Evolutionary conservation across 352 stramenopile genomes (phyloP).

Genomic region (Achlya hypogyna): DNA sequence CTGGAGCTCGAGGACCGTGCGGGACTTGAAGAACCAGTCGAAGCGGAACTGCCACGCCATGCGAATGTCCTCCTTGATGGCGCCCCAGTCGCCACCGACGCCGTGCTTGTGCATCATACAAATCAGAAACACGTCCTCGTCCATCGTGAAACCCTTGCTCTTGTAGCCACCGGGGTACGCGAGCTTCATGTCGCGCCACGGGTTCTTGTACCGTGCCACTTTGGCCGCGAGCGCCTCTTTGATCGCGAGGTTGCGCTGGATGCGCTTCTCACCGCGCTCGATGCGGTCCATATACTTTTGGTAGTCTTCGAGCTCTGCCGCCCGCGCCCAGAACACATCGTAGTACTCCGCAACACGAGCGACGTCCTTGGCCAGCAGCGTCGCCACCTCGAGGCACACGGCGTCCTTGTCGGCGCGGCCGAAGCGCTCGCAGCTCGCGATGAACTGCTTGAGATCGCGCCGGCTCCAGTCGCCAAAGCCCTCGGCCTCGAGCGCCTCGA

Average conservation of each 20-base stretch:
- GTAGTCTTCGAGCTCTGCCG: slow-evolving; percentile 88
- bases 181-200: slow-evolving; percentile 82
- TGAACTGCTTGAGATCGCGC: slow-evolving; percentile 82
- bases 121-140: slow-evolving; percentile 98
- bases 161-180: slow-evolving; percentile 85
- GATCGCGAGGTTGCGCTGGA: slow-evolving; percentile 93
- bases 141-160: slow-evolving; percentile 92
- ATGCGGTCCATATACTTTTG: slow-evolving; percentile 93
- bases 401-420: slow-evolving; percentile 85
- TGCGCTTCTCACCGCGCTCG: slow-evolving; percentile 94
- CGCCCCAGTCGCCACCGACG: slow-evolving; percentile 92
- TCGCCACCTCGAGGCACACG: slow-evolving; percentile 86
- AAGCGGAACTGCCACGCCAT: slow-evolving; percentile 98
- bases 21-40: slow-evolving; percentile 99
- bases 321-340: slow-evolving; percentile 92
- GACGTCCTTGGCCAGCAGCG: slow-evolving; percentile 85
- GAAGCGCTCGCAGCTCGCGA: slow-evolving; percentile 90
- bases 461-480: slow-evolving; percentile 95
- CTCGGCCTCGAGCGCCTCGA: slow-evolving; percentile 71
- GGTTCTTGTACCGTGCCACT: slow-evolving; percentile 89
- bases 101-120: slow-evolving; percentile 99
- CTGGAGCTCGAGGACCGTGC: slow-evolving; percentile 95
- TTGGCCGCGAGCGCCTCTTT: slow-evolving; percentile 95
- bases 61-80: slow-evolving; percentile 96
- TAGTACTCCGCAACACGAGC: slow-evolving; percentile 93